Base-by-base conservation (phyloP, 78 protist species). In the Cavenderia fasciculata region DNA sequence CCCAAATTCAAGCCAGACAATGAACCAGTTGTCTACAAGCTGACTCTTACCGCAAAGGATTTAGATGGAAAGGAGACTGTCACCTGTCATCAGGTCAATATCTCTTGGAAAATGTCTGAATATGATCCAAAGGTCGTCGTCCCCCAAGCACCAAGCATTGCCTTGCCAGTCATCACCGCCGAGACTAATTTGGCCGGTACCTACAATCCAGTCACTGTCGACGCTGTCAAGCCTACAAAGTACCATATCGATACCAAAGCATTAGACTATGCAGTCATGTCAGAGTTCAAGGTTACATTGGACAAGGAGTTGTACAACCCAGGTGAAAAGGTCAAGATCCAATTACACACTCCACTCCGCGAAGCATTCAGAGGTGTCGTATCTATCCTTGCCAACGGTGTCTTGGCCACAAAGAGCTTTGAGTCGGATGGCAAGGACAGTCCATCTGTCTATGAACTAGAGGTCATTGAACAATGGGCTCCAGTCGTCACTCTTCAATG, bases 401-500 rank as follows among this genome's bases (percentile, higher is more conserved):
- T 82, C 4, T 31, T 82, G 4, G 72, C 61, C 4, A 68, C 79
- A 1, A 82, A 82, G 44, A 46, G 69, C 18, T 82, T 23, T 69
- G 19, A 68, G 25, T n/a, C 40, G 29, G 27, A 41, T 36, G 47
- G 23, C 5, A 40, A 43, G 12, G 63, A 68, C 23, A 18, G 0
- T 1, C 11, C 73, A 16, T 47, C 62, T 40, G n/a, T n/a, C n/a
- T n/a, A n/a, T n/a, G n/a, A n/a, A n/a, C 43, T 82, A 4, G 68
- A 49, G 5, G n/a, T 57, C 33, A 12, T 27, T 38, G 90, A 82
- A 44, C 76, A 79, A 14, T 82, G 90, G 90, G 69, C 49, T 41
- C 70, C 90, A 41, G 36, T 40, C 44, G n/a, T 34, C 5, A 56
- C 10, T 5, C 31, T 82, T 23, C 69, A 61, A 27, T 65, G 73